Conservation (phyloP, 192 early-diverging fungal species). For the Backusella luteola region DNA sequence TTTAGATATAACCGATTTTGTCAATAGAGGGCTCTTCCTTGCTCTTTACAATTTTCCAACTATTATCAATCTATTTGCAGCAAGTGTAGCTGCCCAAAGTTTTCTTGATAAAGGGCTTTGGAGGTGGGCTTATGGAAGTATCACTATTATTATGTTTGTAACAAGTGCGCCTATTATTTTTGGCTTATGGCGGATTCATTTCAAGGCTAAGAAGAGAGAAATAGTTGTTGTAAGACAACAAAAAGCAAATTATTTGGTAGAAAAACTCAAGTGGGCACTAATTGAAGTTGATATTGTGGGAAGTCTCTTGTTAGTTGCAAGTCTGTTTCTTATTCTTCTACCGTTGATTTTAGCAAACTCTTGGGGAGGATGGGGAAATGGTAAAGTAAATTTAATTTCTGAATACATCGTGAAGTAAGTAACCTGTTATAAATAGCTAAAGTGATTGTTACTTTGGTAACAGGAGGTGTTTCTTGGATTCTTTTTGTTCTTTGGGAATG, state of each 20-base stretch:
- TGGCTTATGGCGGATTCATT: conserved; percentile 11
- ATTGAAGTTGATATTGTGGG: conserved; percentile 12
- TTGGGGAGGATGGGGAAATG: conserved; percentile 16
- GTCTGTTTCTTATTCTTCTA: conserved; percentile 19
- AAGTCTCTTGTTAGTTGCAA: conserved; percentile 12
- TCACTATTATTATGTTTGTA: conserved; percentile 8
- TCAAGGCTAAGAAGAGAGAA: background rate
- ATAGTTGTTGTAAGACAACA: background rate
- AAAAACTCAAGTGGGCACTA: background rate
- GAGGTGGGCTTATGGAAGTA: conserved; percentile 20
- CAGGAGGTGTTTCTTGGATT: conserved; percentile 1
- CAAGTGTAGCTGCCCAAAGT: background rate
- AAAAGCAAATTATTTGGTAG: background rate
- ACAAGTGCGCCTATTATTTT: conserved; percentile 11
- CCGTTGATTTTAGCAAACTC: conserved; percentile 16
- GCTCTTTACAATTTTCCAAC: conserved; percentile 14
- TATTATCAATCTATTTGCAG: conserved; percentile 16
- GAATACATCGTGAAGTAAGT: background rate
- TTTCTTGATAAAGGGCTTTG: conserved; percentile 10
- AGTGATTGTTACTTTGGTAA: conserved; percentile 15
- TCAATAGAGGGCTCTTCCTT: conserved; percentile 14
- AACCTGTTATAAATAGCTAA: background rate
- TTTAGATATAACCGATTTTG: conserved; percentile 12
- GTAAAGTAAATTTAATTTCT: background rate
- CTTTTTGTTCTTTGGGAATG: conserved; percentile 22